Evolutionary conservation across 1,139 yeast genomes (phyloP).

Genomic region (Arxiozyma telluris): DNA sequence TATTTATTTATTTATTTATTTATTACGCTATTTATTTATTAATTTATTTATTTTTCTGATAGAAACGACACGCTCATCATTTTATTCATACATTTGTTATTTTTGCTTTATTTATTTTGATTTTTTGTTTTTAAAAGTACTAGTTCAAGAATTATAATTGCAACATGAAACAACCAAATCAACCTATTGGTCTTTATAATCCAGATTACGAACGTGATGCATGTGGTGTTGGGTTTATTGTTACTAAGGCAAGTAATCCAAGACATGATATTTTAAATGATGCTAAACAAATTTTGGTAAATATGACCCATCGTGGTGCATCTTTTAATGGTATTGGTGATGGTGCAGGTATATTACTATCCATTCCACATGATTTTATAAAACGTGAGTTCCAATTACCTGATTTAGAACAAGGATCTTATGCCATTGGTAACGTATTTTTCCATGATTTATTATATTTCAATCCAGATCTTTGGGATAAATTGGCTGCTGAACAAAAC

Average conservation of each 20-base stretch:
- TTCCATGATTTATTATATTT: slow-evolving; percentile 31
- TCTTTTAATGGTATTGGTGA: slow-evolving; percentile 98
- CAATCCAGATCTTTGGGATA: slow-evolving; percentile 50
- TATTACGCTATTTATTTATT: neutral
- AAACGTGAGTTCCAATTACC: slow-evolving; percentile 64
- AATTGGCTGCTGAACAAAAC: slow-evolving; percentile 66
- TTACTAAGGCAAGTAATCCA: slow-evolving; percentile 80
- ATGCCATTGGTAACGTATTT: slow-evolving; percentile 90
- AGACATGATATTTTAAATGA: slow-evolving; percentile 93
- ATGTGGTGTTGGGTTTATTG: slow-evolving; percentile 97
- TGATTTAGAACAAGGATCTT: slow-evolving; percentile 55
- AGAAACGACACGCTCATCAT: neutral
- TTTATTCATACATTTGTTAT: neutral
- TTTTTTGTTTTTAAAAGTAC: neutral
- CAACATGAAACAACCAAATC: slow-evolving; percentile 37
- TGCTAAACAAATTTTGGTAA: slow-evolving; percentile 78
- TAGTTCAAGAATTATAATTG: neutral
- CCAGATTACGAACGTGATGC: slow-evolving; percentile 95
- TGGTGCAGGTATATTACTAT: slow-evolving; percentile 95
- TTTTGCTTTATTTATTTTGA: neutral
- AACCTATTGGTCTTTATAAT: slow-evolving; percentile 81
- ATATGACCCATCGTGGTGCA: slow-evolving; percentile 99
- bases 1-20: neutral
- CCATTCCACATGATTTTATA: slow-evolving; percentile 85
- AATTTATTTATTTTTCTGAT: neutral